Evolutionary conservation across 805 yeast genomes (phyloP), one percentile per base, ranked within the genome.

Genomic region (Nakazawaea anatomiae): DNA sequence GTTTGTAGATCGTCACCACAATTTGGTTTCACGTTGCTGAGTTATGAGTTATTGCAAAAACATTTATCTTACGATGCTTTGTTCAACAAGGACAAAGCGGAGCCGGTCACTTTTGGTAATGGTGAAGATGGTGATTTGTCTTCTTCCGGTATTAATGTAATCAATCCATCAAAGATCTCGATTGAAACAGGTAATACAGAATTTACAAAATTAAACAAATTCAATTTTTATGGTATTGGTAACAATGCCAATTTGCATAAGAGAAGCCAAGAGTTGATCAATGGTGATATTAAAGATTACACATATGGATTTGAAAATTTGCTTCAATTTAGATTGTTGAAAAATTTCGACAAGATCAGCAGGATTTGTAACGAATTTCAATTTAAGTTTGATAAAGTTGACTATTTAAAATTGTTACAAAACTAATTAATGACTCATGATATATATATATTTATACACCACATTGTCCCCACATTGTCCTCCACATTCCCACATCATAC

Each of bases 1-100:
- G 90, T 92, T 39, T 74, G 90, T 62, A 80, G 98, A 70, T 91
- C 97, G 5, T 90, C 97, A 1, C 99, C 99, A 6, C 99, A 92
- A 69, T 92, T 92, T 67, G 99, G 98, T 50, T 91, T 91, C 71
- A 92, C 99, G 5, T 77, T 92, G 61, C 98, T 98, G n/a, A 91
- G 96, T 29, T 92, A 94, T 70, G 99, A 92, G 69, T 68, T 94
- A 35, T 83, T 92, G 68, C 96, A 92, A 66, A 79, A 76, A 45
- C 61, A 84, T 60, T 73, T 89, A 69, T 96, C 97, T 44, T 77
- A 86, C 57, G 82, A 73, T 68, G 55, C 60, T 44, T 58, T 67
- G 52, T 67, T 66, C 11, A 34, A 36, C 14, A 42, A 42, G 32
- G 29, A 42, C 12, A 31, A 25, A 32, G 44, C 11, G 2, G 34